phyloP scores from a whole-genome alignment of 495 filamentous ascomycete species.

The Jackrogersella minutella region DNA sequence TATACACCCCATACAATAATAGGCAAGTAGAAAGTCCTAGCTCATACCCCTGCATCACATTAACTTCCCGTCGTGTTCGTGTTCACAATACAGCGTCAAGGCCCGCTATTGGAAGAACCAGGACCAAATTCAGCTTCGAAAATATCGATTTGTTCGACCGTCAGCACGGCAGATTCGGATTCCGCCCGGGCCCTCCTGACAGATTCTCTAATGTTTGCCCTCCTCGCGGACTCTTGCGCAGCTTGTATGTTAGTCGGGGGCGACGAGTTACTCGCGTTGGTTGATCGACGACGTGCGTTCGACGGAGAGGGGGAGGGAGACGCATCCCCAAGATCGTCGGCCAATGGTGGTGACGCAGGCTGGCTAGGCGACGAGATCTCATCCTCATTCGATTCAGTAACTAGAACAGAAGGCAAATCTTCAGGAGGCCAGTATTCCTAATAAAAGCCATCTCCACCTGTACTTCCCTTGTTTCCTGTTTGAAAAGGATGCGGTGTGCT shows the following conservation, averaged over 20 bases:
- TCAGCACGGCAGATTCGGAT: slow-evolving; percentile 32
- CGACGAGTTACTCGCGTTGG: slow-evolving; percentile 3
- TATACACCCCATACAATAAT: slow-evolving; percentile 17
- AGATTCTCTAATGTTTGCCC: slow-evolving; percentile 36
- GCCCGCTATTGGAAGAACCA: slow-evolving; percentile 32
- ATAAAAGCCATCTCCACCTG: slow-evolving; percentile 42
- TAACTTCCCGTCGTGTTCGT: not conserved
- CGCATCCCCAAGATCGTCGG: not conserved
- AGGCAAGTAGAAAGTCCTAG: not conserved
- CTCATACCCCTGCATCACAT: not conserved
- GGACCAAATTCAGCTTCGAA: slow-evolving; percentile 35
- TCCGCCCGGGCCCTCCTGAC: slow-evolving; percentile 28
- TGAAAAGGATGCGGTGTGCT: slow-evolving; percentile 46
- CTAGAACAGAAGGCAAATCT: slow-evolving; percentile 28
- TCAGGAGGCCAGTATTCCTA: slow-evolving; percentile 39
- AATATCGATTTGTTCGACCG: not conserved
- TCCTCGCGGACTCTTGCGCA: slow-evolving; percentile 39
- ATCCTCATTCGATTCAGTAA: slow-evolving; percentile 24
- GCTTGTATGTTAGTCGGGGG: slow-evolving; percentile 28
- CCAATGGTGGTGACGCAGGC: not conserved
- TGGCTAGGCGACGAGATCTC: not conserved
- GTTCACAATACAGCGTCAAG: slow-evolving; percentile 8
- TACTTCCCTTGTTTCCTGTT: slow-evolving; percentile 36
- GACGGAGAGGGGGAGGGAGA: not conserved
- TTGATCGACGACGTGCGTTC: not conserved